Percentiles rank a stretch among this genome's conserved stretches.
Conservation (phyloP, 2,329 filamentous ascomycete genomes). For the Pseudovirgaria hyperparasitica region DNA sequence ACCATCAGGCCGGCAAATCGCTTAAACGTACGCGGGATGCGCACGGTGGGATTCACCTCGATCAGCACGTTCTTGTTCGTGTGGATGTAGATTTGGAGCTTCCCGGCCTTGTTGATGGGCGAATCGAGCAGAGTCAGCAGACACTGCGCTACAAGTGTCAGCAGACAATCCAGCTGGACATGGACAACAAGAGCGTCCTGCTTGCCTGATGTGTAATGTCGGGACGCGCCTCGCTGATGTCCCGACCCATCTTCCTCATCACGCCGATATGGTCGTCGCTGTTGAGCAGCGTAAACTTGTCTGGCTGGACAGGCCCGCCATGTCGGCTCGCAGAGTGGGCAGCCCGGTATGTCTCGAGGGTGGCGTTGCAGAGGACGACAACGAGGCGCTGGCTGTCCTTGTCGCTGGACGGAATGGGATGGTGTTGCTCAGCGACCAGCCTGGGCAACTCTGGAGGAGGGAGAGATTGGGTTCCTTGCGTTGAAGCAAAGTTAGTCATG, state of each 20-base stretch:
- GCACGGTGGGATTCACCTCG: conserved; percentile 94
- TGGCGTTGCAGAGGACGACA: conserved; percentile 92
- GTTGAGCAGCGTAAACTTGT: conserved; percentile 96
- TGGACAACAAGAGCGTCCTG: conserved; percentile 8
- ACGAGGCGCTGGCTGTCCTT: conserved; percentile 87
- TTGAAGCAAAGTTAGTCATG: conserved; percentile 1
- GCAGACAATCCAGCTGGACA: conserved; percentile 7
- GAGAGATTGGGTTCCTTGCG: conserved; percentile 65
- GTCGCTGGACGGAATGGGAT: conserved; percentile 70
- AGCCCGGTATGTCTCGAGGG: conserved; percentile 93
- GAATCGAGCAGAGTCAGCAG: conserved; percentile 94
- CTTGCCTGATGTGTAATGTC: conserved; percentile 97
- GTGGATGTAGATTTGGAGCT: conserved; percentile 96
- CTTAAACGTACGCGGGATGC: conserved; percentile 97
- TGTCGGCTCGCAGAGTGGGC: conserved; percentile 56
- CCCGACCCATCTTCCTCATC: conserved; percentile 98
- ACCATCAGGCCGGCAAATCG: conserved; percentile 98
- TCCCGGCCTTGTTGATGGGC: conserved; percentile 95
- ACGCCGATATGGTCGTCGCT: conserved; percentile 98
- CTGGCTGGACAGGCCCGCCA: conserved; percentile 58
- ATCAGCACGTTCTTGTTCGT: conserved; percentile 96
- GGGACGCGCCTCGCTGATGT: conserved; percentile 93
- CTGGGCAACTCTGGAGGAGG: conserved; percentile 83
- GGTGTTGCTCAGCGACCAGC: conserved; percentile 84
- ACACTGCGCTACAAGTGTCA: conserved; percentile 47